Percentiles rank a stretch among this genome's conserved stretches.
Conservation (phyloP, 2,329 filamentous ascomycete species). For the Neospermospora avenae region DNA sequence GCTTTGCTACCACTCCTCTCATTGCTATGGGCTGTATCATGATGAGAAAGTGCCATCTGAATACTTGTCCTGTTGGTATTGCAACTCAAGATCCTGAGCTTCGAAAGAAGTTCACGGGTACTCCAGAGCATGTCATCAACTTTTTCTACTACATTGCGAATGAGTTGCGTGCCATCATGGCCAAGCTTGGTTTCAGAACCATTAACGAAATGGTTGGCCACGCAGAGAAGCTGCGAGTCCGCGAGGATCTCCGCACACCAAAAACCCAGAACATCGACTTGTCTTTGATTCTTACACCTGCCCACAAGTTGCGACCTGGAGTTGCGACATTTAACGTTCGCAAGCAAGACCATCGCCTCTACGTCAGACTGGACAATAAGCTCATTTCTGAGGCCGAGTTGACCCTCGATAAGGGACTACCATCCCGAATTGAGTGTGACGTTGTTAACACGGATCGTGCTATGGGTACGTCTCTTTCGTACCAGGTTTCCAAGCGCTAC, state of each 20-base stretch:
- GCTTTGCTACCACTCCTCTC: constrained; percentile 89
- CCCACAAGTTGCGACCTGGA: constrained; percentile 90
- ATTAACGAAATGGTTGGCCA: constrained; percentile 98
- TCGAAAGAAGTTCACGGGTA: constrained; percentile 88
- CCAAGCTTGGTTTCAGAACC: constrained; percentile 87
- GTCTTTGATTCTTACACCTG: constrained; percentile 87
- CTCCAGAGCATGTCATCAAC: constrained; percentile 95
- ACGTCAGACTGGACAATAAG: constrained; percentile 94
- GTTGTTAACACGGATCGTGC: constrained; percentile 96
- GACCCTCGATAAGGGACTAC: constrained; percentile 89
- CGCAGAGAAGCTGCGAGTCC: constrained; percentile 79
- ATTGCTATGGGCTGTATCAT: constrained; percentile 97
- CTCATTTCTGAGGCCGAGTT: constrained; percentile 93
- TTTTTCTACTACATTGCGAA: constrained; percentile 94
- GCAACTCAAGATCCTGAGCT: constrained; percentile 94
- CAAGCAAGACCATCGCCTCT: constrained; percentile 94
- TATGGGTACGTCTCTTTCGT: constrained; percentile 89
- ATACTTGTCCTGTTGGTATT: constrained; percentile 88
- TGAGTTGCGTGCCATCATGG: constrained; percentile 95
- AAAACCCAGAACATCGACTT: constrained; percentile 94
- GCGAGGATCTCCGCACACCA: constrained; percentile 80
- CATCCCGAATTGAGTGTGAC: constrained; percentile 90
- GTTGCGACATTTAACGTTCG: constrained; percentile 97
- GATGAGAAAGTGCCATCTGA: constrained; percentile 68
- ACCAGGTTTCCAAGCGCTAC: constrained; percentile 91